A percentile compares a stretch with the other conserved stretches of the same genome.
Evolutionary conservation across 768 basidiomycete species (phyloP).

Genomic region (Amanita jacksonii): DNA sequence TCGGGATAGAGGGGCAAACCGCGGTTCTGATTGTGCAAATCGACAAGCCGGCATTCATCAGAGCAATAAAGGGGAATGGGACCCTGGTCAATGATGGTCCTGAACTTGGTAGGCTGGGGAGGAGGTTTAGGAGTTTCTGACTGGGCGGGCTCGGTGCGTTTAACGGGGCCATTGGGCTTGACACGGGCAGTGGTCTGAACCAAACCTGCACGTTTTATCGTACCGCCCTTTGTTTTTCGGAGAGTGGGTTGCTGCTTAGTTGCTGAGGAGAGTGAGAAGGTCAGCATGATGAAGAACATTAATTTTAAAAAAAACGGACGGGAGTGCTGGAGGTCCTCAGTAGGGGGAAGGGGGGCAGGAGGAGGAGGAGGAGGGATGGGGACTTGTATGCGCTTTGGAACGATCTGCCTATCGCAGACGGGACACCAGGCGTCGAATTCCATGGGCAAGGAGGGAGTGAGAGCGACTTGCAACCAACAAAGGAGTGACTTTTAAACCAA

Average conservation of each 20-base stretch:
- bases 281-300: constrained; percentile 1
- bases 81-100: constrained; percentile 68
- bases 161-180: constrained; percentile 48
- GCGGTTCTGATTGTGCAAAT: constrained; percentile 35
- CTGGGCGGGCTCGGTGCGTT: constrained; percentile 22
- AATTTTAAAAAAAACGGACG: constrained; percentile 34
- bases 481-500: constrained; percentile 20
- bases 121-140: constrained; percentile 16
- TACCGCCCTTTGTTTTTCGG: constrained; percentile 23
- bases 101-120: constrained; percentile 35
- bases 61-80: constrained; percentile 84
- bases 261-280: constrained; percentile 9
- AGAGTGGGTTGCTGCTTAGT: constrained; percentile 9
- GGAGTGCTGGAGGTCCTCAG: constrained; percentile 25
- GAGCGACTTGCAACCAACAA: constrained; percentile 8
- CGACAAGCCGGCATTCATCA: constrained; percentile 58
- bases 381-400: constrained; percentile 64
- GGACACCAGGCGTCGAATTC: constrained; percentile 76
- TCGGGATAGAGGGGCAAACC: constrained; percentile 37
- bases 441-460: constrained; percentile 20
- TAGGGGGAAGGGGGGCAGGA: constrained; percentile 11
- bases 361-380: constrained; percentile 25
- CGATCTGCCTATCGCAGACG: constrained; percentile 66
- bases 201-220: constrained; percentile 39
- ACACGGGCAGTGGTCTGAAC: constrained; percentile 58